phyloP scores from a whole-genome alignment of 1,284 basidiomycete species.

The Schizophyllum amplum region DNA sequence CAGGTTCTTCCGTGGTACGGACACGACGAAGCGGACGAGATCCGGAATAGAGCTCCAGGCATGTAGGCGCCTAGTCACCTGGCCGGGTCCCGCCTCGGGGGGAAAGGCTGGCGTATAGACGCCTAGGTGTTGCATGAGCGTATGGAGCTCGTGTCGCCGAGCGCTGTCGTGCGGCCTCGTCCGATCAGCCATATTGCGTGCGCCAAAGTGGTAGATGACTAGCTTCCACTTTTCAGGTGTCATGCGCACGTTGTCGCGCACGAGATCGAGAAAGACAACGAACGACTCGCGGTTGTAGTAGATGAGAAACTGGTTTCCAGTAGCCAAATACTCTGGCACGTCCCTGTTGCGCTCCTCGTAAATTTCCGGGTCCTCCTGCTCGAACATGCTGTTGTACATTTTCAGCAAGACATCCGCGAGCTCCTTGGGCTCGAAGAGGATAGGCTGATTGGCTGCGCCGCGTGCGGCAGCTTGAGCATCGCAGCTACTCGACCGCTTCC shows the following conservation, averaged over 20 bases:
- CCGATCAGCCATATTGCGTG: slow-evolving; percentile 9
- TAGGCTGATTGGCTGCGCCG: slow-evolving; percentile 3
- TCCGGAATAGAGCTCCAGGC: slow-evolving; percentile 23
- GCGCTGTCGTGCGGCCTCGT: not conserved
- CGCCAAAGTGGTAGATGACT: slow-evolving; percentile 22
- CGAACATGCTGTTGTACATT: slow-evolving; percentile 37
- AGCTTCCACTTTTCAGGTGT: slow-evolving; percentile 19
- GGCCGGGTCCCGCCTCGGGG: not conserved
- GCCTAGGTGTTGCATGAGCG: not conserved
- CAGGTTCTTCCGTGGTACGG: slow-evolving; percentile 27
- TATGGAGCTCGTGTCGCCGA: not conserved
- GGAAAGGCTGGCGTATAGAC: not conserved
- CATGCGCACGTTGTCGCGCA: slow-evolving; percentile 22
- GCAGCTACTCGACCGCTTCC: slow-evolving; percentile 28
- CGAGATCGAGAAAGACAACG: slow-evolving; percentile 28
- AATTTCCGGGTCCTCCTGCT: slow-evolving; percentile 21
- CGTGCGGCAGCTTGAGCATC: slow-evolving; percentile 15
- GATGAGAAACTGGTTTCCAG: slow-evolving; percentile 17
- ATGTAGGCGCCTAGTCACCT: slow-evolving; percentile 14
- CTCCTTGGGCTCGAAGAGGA: slow-evolving; percentile 23
- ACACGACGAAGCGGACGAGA: slow-evolving; percentile 24
- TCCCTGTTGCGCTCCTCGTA: slow-evolving; percentile 13
- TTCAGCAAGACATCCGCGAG: slow-evolving; percentile 32
- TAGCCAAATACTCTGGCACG: slow-evolving; percentile 13
- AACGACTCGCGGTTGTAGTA: slow-evolving; percentile 39